These are phyloP conservation scores for Plasmodium malariae DNA, from an alignment of 169 alveolate genomes.

Conservation along the genomic window DNA sequence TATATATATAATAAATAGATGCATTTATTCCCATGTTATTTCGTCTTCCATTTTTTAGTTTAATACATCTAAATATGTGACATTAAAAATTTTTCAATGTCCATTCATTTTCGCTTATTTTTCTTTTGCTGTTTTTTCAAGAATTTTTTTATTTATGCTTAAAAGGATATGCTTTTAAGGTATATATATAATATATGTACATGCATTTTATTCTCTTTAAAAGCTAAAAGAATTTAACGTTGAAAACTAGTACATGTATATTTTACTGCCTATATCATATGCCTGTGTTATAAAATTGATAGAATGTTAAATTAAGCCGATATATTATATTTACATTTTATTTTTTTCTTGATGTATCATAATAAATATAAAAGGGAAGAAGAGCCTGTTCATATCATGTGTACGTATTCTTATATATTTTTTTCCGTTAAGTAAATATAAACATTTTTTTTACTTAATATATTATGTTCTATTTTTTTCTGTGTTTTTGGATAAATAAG, in stretches of 20 bases:
- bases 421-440: too few species aligned
- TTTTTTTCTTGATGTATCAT: neutral
- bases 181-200: too few species aligned
- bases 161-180: too few species aligned
- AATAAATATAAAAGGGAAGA: neutral
- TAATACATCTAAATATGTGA: too few species aligned
- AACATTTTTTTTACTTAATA: too few species aligned
- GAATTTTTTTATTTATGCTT: too few species aligned
- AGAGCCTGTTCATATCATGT: neutral
- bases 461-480: neutral
- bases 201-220: neutral
- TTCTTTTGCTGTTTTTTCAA: too few species aligned
- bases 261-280: neutral
- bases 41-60: too few species aligned
- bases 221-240: neutral
- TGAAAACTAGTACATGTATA: neutral
- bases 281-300: neutral
- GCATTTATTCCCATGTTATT: too few species aligned
- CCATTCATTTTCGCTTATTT: too few species aligned
- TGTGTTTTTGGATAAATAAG: neutral
- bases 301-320: neutral
- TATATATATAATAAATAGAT: too few species aligned
- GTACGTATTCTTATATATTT: neutral
- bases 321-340: neutral
- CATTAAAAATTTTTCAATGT: too few species aligned